Evolutionary conservation across 1,284 basidiomycete genomes (phyloP).

Genomic region (Fistulinella cinereoalba): DNA sequence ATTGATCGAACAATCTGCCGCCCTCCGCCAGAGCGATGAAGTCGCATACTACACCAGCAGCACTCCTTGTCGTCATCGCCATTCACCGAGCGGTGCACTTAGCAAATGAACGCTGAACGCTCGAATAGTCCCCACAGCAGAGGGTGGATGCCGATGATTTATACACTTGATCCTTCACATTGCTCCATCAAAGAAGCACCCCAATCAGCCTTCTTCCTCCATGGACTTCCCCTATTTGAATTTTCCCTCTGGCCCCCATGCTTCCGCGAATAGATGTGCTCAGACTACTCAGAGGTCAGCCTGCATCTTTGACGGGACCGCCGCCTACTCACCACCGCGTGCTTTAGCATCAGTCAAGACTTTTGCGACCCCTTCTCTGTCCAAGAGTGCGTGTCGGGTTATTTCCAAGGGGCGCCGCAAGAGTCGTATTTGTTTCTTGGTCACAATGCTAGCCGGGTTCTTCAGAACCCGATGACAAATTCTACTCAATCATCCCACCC

Average conservation of each 20-base stretch:
- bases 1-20: slow-evolving; percentile 24
- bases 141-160: slow-evolving; percentile 18
- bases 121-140: slow-evolving; percentile 16
- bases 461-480: slow-evolving; percentile 4
- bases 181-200: slow-evolving; percentile 23
- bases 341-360: slow-evolving; percentile 13
- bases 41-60: slow-evolving; percentile 21
- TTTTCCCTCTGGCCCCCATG: slow-evolving; percentile 4
- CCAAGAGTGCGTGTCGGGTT: not conserved
- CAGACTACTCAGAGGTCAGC: slow-evolving; percentile 17
- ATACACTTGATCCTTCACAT: slow-evolving; percentile 20
- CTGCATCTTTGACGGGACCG: slow-evolving; percentile 1
- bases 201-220: slow-evolving; percentile 14
- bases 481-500: slow-evolving; percentile 4
- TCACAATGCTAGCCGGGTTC: not conserved
- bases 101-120: slow-evolving; percentile 18
- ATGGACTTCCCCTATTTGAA: slow-evolving; percentile 17
- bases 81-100: slow-evolving; percentile 19
- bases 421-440: slow-evolving; percentile 7
- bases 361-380: not conserved
- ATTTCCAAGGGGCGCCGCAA: slow-evolving; percentile 1
- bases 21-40: slow-evolving; percentile 25
- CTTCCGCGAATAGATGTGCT: slow-evolving; percentile 1
- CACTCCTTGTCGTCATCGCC: slow-evolving; percentile 26
- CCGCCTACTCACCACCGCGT: slow-evolving; percentile 8